Evolutionary conservation across 1,284 basidiomycete species (phyloP).

Genomic region (Apiotrichum siamense): DNA sequence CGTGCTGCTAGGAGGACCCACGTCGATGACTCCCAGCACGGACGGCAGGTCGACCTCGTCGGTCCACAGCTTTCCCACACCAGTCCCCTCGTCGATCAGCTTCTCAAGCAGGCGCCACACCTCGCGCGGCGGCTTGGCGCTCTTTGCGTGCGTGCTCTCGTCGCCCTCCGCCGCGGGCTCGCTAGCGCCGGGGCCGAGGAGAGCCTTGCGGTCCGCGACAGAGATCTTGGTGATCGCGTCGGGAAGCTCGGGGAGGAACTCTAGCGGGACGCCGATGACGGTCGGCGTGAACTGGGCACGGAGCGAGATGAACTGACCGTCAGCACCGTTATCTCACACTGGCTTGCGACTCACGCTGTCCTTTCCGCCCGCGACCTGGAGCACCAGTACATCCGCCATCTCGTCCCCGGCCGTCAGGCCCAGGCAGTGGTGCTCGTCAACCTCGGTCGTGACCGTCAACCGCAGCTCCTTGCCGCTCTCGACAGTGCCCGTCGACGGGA

Average conservation of each 20-base stretch:
- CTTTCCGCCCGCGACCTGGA: conserved; percentile 35
- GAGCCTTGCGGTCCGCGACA: conserved; percentile 23
- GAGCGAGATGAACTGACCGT: conserved; percentile 34
- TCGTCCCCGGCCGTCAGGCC: conserved; percentile 29
- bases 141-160: background rate
- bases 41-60: conserved; percentile 5
- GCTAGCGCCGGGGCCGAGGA: conserved; percentile 2
- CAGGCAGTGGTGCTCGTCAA: conserved; percentile 24
- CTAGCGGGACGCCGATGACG: conserved; percentile 29
- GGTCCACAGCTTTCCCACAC: conserved; percentile 20
- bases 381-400: conserved; percentile 37
- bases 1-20: conserved; percentile 8
- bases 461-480: conserved; percentile 21
- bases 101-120: conserved; percentile 38
- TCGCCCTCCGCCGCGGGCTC: background rate
- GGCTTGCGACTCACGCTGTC: conserved; percentile 28
- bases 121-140: conserved; percentile 26
- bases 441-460: conserved; percentile 23
- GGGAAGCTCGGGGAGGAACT: conserved; percentile 22
- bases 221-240: conserved; percentile 21
- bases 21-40: conserved; percentile 25
- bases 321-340: background rate
- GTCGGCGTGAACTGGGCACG: conserved; percentile 31
- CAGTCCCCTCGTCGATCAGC: conserved; percentile 29
- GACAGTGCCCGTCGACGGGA: conserved; percentile 27